Evolutionary conservation across 2,329 filamentous ascomycete species (phyloP).

Genomic region (Daldinia sp.): DNA sequence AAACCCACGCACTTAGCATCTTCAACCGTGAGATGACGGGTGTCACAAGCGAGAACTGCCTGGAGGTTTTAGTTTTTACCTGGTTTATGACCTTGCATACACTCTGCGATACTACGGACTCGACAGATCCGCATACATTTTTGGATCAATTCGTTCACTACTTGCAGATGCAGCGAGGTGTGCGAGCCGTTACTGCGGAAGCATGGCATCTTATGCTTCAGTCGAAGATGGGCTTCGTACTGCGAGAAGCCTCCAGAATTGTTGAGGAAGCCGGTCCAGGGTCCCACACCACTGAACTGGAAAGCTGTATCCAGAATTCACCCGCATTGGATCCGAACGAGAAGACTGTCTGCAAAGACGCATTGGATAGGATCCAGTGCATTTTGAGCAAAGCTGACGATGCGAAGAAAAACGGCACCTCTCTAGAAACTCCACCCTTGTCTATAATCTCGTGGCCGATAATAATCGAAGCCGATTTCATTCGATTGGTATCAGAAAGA

Average conservation of each 20-base stretch:
- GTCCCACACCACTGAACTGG: conserved; percentile 17
- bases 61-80: conserved; percentile 13
- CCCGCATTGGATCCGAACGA: conserved; percentile 3
- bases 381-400: conserved; percentile 12
- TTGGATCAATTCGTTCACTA: conserved; percentile 23
- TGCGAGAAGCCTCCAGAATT: neutral
- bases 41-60: conserved; percentile 22
- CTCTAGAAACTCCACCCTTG: conserved; percentile 1
- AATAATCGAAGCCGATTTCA: conserved; percentile 19
- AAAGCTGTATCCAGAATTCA: conserved; percentile 8
- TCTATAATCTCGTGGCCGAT: conserved; percentile 25
- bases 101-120: conserved; percentile 13
- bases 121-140: conserved; percentile 4
- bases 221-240: conserved; percentile 21
- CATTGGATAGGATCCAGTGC: conserved; percentile 25
- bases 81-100: conserved; percentile 29
- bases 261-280: conserved; percentile 1
- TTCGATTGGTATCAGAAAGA: conserved; percentile 17
- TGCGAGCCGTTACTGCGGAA: conserved; percentile 4
- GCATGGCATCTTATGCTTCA: conserved; percentile 22
- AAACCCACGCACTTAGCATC: conserved; percentile 24
- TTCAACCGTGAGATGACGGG: conserved; percentile 26
- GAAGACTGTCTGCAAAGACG: conserved; percentile 13
- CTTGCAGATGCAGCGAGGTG: conserved; percentile 22
- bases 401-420: neutral